Conservation (phyloP, 2,329 filamentous ascomycete genomes). For the Beauveria sp. region DNA sequence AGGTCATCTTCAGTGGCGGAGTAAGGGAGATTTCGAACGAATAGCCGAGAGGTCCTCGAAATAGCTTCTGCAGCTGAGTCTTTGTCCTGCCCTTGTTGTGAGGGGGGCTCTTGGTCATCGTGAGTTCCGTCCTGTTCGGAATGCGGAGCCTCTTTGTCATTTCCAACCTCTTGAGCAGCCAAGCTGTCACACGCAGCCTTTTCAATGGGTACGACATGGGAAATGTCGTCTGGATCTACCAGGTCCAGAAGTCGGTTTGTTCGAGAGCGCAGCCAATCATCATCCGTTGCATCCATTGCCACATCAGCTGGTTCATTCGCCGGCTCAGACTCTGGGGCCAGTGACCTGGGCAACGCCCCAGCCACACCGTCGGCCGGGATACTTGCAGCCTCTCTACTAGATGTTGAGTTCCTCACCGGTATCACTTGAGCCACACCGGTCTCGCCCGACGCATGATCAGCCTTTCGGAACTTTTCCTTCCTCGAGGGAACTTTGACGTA, state of each 20-base stretch:
- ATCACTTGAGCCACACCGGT: conserved; percentile 12
- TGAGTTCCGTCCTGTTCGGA: conserved; percentile 25
- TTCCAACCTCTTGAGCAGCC: conserved; percentile 8
- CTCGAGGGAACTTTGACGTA: conserved; percentile 60
- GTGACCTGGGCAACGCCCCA: not conserved
- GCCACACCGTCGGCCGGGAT: not conserved
- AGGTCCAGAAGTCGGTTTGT: conserved; percentile 83
- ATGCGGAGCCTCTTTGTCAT: conserved; percentile 18
- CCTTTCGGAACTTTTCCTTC: conserved; percentile 36
- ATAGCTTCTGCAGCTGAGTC: conserved; percentile 51
- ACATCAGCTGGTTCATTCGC: conserved; percentile 14
- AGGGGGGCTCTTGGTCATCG: conserved; percentile 17
- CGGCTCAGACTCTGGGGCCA: conserved; percentile 17
- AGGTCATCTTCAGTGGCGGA: conserved; percentile 71
- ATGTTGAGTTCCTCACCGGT: not conserved
- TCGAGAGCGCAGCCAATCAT: conserved; percentile 85
- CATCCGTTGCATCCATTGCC: conserved; percentile 54
- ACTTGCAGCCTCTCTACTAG: not conserved
- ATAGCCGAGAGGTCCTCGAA: conserved; percentile 67
- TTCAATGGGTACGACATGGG: conserved; percentile 12
- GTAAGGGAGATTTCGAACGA: conserved; percentile 84
- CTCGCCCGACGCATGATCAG: conserved; percentile 21
- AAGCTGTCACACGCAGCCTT: conserved; percentile 6
- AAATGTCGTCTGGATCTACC: conserved; percentile 61
- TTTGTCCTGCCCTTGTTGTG: conserved; percentile 24